Conservation (phyloP, 192 early-diverging fungal genomes). For the Coemansia sp. region DNA sequence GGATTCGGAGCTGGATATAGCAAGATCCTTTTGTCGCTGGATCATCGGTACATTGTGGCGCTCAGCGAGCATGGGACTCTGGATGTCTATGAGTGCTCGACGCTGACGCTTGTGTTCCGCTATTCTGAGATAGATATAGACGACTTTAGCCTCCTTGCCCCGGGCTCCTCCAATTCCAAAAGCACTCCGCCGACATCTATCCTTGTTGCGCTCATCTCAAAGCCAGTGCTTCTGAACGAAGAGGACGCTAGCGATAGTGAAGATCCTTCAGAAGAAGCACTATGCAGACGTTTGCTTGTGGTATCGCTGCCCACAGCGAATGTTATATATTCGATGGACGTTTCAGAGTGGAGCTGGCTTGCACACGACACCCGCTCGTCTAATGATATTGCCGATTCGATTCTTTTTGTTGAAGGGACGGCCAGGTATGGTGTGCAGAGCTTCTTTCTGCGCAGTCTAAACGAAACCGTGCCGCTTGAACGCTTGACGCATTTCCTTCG, state of each 20-base stretch:
- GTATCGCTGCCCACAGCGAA: slow-evolving; percentile 28
- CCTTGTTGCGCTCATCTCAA: slow-evolving; percentile 20
- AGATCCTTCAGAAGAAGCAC: not conserved
- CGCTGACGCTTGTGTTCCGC: slow-evolving; percentile 46
- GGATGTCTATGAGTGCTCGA: slow-evolving; percentile 46
- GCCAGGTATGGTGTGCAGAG: slow-evolving; percentile 9
- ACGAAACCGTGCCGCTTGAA: slow-evolving; percentile 35
- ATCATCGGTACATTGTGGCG: slow-evolving; percentile 35
- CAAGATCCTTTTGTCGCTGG: slow-evolving; percentile 19
- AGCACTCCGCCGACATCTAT: slow-evolving; percentile 4
- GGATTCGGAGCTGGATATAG: slow-evolving; percentile 32
- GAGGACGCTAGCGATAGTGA: slow-evolving; percentile 5
- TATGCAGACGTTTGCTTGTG: slow-evolving; percentile 22
- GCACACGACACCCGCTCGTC: slow-evolving; percentile 22
- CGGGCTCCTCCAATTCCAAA: not conserved
- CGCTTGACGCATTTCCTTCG: slow-evolving; percentile 43
- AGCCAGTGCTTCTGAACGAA: slow-evolving; percentile 10
- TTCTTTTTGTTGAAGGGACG: slow-evolving; percentile 43
- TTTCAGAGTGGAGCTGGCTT: slow-evolving; percentile 34
- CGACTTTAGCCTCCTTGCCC: slow-evolving; percentile 36
- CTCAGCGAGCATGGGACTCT: slow-evolving; percentile 23
- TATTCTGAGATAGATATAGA: slow-evolving; percentile 17
- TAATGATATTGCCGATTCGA: slow-evolving; percentile 16
- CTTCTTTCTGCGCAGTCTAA: slow-evolving; percentile 30
- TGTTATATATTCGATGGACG: slow-evolving; percentile 25